These are phyloP conservation scores for Hippophae gyantsensis DNA, from an alignment of 306 rosid species.

Conservation along the genomic window DNA sequence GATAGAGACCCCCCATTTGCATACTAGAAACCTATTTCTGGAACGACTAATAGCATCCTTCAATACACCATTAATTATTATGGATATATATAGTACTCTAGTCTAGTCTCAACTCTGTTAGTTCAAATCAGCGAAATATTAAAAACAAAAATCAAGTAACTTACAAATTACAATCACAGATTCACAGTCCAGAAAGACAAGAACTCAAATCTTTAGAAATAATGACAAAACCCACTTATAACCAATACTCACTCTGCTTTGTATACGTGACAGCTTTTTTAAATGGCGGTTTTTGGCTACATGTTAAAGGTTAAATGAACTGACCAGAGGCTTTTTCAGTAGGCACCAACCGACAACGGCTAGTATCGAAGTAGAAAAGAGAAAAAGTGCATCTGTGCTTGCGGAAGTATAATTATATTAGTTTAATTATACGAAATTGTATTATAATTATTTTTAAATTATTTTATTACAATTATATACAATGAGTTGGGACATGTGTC, in stretches of 20 bases:
- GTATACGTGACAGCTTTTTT: no score
- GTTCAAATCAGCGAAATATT: no score
- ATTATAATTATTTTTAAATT: no score
- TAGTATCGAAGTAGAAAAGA: constrained; percentile 33
- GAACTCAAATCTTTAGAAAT: not conserved
- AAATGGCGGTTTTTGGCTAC: constrained; percentile 11
- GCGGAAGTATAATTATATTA: no score
- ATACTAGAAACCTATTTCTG: not conserved
- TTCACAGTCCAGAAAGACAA: no score
- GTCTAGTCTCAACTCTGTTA: no score
- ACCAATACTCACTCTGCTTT: not conserved
- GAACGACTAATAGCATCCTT: not conserved
- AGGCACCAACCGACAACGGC: constrained; percentile 32
- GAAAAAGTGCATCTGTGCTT: not conserved
- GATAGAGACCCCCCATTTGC: not conserved
- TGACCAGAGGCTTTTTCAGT: constrained; percentile 15
- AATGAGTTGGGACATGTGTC: no score
- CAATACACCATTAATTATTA: not conserved
- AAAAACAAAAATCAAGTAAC: no score
- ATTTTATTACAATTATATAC: no score
- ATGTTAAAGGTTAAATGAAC: constrained; percentile 30
- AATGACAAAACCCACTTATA: not conserved
- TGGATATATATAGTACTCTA: not conserved
- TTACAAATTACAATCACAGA: not conserved
- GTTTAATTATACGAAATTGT: no score